Percentiles rank a stretch among this genome's conserved stretches.
phyloP scores from a whole-genome alignment of 345 rosid genomes.

The Acer negundo region DNA sequence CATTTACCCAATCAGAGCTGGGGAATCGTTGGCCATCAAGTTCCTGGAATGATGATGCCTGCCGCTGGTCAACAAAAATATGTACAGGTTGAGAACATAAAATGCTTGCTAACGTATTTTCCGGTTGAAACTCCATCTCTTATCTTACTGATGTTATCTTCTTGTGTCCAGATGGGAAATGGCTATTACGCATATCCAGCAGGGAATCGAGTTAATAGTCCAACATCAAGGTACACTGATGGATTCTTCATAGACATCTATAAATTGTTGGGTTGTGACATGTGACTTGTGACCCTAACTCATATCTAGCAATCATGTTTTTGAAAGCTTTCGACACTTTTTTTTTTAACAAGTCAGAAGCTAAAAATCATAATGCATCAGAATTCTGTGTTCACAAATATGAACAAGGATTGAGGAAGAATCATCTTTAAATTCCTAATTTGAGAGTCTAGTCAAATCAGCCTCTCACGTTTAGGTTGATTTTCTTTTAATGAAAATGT shows the following conservation, averaged over 20 bases:
- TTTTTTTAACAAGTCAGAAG: not conserved
- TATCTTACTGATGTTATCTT: slow-evolving; percentile 11
- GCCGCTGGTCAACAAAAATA: slow-evolving; percentile 25
- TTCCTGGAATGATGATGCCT: slow-evolving; percentile 38
- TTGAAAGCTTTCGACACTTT: not conserved
- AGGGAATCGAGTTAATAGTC: slow-evolving; percentile 36
- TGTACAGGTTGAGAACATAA: slow-evolving; percentile 38
- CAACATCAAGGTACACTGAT: slow-evolving; percentile 40
- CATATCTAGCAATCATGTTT: not conserved
- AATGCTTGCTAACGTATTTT: not conserved
- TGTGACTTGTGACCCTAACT: not conserved
- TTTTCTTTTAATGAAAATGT: no score
- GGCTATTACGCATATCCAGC: slow-evolving; percentile 28
- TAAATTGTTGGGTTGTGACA: not conserved
- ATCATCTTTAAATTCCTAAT: not conserved
- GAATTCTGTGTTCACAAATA: not conserved
- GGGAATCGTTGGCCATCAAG: slow-evolving; percentile 33
- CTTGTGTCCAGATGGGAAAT: slow-evolving; percentile 40
- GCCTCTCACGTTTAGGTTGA: no score
- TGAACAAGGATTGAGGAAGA: not conserved
- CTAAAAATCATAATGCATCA: not conserved
- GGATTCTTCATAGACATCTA: not conserved
- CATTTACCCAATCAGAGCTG: slow-evolving; percentile 23
- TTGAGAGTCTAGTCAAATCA: not conserved
- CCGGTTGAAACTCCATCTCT: slow-evolving; percentile 6